A percentile compares a stretch with the other conserved stretches of the same genome.
Conservation (phyloP, 768 basidiomycete species). For the Naganishia kalamii region DNA sequence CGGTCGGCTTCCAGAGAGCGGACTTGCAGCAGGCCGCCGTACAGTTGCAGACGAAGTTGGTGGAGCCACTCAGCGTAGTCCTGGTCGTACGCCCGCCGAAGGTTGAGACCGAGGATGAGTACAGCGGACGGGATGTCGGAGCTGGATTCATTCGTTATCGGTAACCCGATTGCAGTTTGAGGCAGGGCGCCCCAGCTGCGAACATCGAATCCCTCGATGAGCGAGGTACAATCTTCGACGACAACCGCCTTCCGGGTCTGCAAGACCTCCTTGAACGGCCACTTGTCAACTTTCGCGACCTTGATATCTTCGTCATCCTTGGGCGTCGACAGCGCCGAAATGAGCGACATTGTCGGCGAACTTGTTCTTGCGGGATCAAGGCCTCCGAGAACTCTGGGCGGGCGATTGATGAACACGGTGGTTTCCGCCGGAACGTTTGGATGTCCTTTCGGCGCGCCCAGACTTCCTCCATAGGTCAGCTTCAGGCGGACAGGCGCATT, state of each 20-base stretch:
- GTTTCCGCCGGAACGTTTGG: constrained; percentile 26
- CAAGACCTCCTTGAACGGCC: constrained; percentile 40
- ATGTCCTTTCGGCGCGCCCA: constrained; percentile 38
- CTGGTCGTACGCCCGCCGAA: constrained; percentile 39
- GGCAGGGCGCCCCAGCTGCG: constrained; percentile 42
- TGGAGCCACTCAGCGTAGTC: constrained; percentile 36
- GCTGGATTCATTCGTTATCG: constrained; percentile 39
- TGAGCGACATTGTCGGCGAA: constrained; percentile 36
- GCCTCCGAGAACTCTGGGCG: constrained; percentile 8
- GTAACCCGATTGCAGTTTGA: constrained; percentile 34
- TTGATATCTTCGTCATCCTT: constrained; percentile 7
- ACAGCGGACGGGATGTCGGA: constrained; percentile 36
- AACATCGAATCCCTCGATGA: constrained; percentile 34
- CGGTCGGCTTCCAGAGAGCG: constrained; percentile 38
- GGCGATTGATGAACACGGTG: not conserved
- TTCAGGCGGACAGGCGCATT: not conserved
- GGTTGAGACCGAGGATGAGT: constrained; percentile 36
- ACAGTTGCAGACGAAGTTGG: constrained; percentile 34
- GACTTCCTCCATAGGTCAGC: constrained; percentile 31
- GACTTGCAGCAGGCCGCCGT: constrained; percentile 40
- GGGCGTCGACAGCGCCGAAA: constrained; percentile 26
- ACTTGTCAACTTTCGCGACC: constrained; percentile 22
- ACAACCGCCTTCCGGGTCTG: constrained; percentile 30
- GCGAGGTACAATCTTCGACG: constrained; percentile 34
- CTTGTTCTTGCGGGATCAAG: constrained; percentile 20